Percentiles rank a stretch among this genome's conserved stretches.
Evolutionary conservation across 106 monocot species (phyloP).

Genomic region (Platanthera guangdongensis): DNA sequence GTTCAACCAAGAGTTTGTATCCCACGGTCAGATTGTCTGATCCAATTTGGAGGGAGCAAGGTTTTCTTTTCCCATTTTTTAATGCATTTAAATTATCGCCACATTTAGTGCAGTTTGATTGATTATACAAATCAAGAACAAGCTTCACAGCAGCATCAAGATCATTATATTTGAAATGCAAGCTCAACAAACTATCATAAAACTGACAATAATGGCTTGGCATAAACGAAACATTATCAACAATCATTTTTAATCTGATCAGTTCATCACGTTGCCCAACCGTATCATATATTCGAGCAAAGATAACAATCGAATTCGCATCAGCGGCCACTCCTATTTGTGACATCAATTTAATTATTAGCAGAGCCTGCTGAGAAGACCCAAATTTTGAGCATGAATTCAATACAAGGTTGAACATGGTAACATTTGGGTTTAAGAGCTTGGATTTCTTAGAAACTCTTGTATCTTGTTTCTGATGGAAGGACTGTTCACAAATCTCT

Average conservation of each 20-base stretch:
- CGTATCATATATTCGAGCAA: constrained; percentile 55
- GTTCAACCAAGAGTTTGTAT: constrained; percentile 38
- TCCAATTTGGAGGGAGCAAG: constrained; percentile 44
- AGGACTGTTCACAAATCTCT: constrained; percentile 49
- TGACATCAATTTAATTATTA: constrained; percentile 56
- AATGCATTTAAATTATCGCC: neutral
- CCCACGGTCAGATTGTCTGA: constrained; percentile 62
- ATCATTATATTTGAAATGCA: constrained; percentile 86
- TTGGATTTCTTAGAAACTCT: constrained; percentile 18
- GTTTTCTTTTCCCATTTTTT: constrained; percentile 17
- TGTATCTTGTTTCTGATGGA: constrained; percentile 5
- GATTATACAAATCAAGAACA: constrained; percentile 38
- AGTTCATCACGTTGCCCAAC: constrained; percentile 58
- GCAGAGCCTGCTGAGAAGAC: constrained; percentile 40
- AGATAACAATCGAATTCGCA: constrained; percentile 45
- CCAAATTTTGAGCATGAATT: constrained; percentile 41
- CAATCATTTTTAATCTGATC: constrained; percentile 38
- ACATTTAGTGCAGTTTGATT: constrained; percentile 11
- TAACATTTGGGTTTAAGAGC: constrained; percentile 30
- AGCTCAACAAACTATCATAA: constrained; percentile 62
- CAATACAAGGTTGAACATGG: constrained; percentile 73
- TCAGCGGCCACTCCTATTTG: constrained; percentile 45
- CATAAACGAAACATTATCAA: constrained; percentile 29
- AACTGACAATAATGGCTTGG: constrained; percentile 35
- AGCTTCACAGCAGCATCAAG: constrained; percentile 60